Evolutionary conservation across 306 rosid genomes (phyloP), one percentile per base, ranked within the genome.

Genomic region (Vigna angularis): DNA sequence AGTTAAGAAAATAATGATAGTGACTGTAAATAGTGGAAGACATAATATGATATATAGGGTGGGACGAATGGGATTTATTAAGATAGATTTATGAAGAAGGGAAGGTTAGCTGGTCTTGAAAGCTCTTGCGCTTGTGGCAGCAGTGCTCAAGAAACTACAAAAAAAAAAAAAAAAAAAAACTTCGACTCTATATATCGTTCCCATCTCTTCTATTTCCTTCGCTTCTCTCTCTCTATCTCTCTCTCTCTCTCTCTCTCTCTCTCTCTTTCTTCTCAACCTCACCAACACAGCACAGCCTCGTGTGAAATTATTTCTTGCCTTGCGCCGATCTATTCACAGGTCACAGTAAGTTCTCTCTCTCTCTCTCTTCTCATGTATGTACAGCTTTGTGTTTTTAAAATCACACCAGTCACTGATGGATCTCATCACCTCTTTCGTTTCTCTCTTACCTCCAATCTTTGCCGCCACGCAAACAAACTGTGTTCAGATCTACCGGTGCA

Each of bases 401-500:
- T 70, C 70, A 47, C 68, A 34, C 62, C 22, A 17, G 15, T 17
- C 40, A 55, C 44, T 57, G 44, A 66, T 61, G 77, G 80, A 82
- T 83, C 89, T 75, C 52, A 6, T 42, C 73, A 20, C 51, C 80
- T 52, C 9, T 59, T 50, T 48, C n/a, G 66, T 78, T 75, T 45
- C 24, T 56, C 30, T 18, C 16, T 5, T 36, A 13, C 52, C 16
- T 53, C 70, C 70, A 74, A 75, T 75, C 74, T 82, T 78, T 81
- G 28, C 18, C 62, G 8, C n/a, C 84, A 85, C 82, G 84, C 76
- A 28, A 77, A 78, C 71, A 42, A 30, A 74, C 72, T 64, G 9
- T 70, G 20, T 69, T 76, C 78, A 77, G 89, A 82, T 86, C 89
- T 56, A 61, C 58, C 66, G 74, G 84, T 82, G 82, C 86, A 75